Base-by-base conservation (phyloP, 1,284 basidiomycete species). In the Ceratobasidium sp. region DNA sequence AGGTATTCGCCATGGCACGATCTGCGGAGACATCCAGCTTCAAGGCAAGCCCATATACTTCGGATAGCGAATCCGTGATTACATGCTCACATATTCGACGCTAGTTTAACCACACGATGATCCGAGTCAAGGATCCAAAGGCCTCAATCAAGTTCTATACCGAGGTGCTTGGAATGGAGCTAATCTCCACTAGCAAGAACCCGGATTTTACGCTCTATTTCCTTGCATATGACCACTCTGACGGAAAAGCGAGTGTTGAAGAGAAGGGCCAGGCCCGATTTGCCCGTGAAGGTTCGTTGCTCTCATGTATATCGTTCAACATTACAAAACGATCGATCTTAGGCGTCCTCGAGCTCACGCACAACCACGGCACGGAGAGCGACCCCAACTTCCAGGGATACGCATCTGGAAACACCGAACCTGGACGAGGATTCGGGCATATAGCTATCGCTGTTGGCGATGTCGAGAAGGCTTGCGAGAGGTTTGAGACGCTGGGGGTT, bases 21-120 rank as follows among this genome's bases (percentile, higher is more conserved):
- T 87, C 89, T 55, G 83, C 89, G 81, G 92, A 92, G 81, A 93
- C 92, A 2, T 87, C 90, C 0, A 89, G 89, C 80, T 93, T 90
- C 85, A 90, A 88, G 86, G 92, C 90, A 81, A 55, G 79, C 71
- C 30, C 10, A 27, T 48, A 5, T 46, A 30, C 57, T 38, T 16
- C 27, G 7, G 46, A 38, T 59, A 54, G 66, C 46, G 64, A 54
- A 77, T 30, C 46, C 27, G 7, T 48, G n/a, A 55, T 41, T 66
- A 46, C n/a, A 38, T 54, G 64, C 27, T 76, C 5, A 50, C 65
- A 38, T 41, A 60, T 65, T n/a, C 18, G 16, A 70, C 57, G 23
- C 16, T 78, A 94, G 92, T 94, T 95, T 86, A 95, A 96, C 84
- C 95, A 97, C 86, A 95, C 94, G 44, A 96, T 96, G 94, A 85